Evolutionary conservation across 2,329 filamentous ascomycete genomes (phyloP).

Genomic region (Onygenales sp.): DNA sequence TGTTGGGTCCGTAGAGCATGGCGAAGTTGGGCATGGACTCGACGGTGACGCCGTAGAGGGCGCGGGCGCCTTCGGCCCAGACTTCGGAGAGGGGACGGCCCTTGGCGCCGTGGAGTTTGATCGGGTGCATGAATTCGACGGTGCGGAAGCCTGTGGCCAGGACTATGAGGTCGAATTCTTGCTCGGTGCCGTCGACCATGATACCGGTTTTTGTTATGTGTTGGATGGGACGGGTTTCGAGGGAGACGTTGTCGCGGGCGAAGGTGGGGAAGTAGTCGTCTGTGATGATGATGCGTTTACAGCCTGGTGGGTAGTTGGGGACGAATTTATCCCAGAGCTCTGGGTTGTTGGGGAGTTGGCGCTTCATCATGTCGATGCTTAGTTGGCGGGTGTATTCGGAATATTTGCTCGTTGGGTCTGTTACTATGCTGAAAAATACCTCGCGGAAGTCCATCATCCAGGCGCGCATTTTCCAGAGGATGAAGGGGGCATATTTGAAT

Average conservation of each 20-base stretch:
- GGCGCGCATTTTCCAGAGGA: constrained; percentile 42
- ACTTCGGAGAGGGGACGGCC: constrained; percentile 38
- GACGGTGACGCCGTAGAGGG: constrained; percentile 43
- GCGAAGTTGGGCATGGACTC: constrained; percentile 47
- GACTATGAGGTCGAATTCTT: constrained; percentile 47
- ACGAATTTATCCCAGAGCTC: constrained; percentile 46
- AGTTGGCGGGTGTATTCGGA: constrained; percentile 31
- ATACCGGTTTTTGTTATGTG: constrained; percentile 40
- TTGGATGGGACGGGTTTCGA: constrained; percentile 43
- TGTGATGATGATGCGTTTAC: constrained; percentile 45
- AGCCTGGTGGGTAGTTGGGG: constrained; percentile 46
- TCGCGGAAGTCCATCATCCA: constrained; percentile 49
- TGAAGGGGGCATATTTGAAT: constrained; percentile 42
- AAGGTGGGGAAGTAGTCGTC: constrained; percentile 50
- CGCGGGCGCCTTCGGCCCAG: constrained; percentile 44
- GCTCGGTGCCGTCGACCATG: constrained; percentile 31
- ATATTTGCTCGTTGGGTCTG: constrained; percentile 28
- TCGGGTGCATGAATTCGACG: constrained; percentile 50
- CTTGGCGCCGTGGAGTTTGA: constrained; percentile 40
- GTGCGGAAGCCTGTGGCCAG: constrained; percentile 52
- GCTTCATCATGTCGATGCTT: constrained; percentile 32
- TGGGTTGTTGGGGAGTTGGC: constrained; percentile 38
- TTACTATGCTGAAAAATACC: constrained; percentile 36
- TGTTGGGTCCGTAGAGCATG: constrained; percentile 52
- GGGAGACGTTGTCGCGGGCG: constrained; percentile 35